Conservation (phyloP, 345 rosid genomes). For the Eucalyptus globulus region DNA sequence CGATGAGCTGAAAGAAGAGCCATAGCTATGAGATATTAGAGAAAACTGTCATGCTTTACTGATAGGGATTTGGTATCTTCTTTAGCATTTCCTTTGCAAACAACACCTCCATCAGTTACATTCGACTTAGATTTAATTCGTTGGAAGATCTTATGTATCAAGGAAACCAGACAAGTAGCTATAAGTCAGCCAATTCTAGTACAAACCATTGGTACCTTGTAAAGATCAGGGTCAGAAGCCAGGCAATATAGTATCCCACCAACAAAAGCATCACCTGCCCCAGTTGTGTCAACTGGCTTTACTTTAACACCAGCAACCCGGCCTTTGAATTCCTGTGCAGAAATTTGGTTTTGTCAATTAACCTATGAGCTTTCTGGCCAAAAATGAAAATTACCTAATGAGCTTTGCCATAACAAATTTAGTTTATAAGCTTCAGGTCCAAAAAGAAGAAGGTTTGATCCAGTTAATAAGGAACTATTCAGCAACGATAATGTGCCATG, state of each 20-base stretch:
- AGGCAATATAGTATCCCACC: constrained; percentile 52
- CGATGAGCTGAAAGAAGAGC: not conserved
- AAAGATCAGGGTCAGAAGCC: constrained; percentile 38
- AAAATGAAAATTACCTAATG: not conserved
- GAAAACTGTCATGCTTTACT: not conserved
- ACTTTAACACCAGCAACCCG: constrained; percentile 58
- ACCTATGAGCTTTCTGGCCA: not conserved
- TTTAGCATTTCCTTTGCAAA: not conserved
- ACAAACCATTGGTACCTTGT: constrained; percentile 15
- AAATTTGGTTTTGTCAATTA: not conserved
- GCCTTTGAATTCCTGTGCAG: constrained; percentile 61
- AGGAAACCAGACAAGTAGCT: not conserved
- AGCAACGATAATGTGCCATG: not conserved
- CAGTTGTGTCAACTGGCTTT: constrained; percentile 65
- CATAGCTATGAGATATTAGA: not conserved
- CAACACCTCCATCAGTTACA: not conserved
- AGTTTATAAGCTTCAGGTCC: not conserved
- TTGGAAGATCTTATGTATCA: not conserved
- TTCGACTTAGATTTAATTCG: not conserved
- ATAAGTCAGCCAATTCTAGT: not conserved
- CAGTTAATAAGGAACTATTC: not conserved
- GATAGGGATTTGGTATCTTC: not conserved
- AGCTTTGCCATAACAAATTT: not conserved
- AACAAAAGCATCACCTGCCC: constrained; percentile 85
- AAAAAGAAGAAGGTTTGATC: not conserved